Conservation (phyloP, 2,329 filamentous ascomycete genomes). For the Mycosphaerella sp. region DNA sequence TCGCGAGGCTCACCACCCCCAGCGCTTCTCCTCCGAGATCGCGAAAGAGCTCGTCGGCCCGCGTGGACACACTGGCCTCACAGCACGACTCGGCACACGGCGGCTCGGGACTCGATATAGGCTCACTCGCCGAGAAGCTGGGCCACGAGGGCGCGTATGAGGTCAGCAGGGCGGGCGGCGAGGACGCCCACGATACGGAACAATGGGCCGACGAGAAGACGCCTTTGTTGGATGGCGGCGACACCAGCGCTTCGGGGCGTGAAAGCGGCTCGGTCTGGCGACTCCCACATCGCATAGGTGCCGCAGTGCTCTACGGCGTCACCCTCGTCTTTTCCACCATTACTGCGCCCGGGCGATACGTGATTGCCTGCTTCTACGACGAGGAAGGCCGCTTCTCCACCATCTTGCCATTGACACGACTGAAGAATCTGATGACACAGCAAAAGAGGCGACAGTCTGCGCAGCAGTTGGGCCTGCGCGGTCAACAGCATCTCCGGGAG, state of each 20-base stretch:
- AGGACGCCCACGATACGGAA: conserved; percentile 17
- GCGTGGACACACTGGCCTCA: conserved; percentile 15
- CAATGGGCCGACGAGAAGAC: conserved; percentile 56
- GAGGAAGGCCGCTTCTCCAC: conserved; percentile 72
- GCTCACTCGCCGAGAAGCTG: conserved; percentile 26
- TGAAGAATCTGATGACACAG: conserved; percentile 46
- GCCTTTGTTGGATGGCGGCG: conserved; percentile 50
- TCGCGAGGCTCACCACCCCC: conserved; percentile 65
- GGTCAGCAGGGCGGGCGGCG: conserved; percentile 15
- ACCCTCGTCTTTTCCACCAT: conserved; percentile 73
- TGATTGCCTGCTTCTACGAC: conserved; percentile 77
- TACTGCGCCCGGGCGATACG: conserved; percentile 70
- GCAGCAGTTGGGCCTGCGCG: conserved; percentile 29
- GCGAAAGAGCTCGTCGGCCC: conserved; percentile 34
- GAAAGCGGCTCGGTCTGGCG: conserved; percentile 18
- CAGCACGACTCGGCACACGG: conserved; percentile 9
- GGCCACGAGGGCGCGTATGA: conserved; percentile 15
- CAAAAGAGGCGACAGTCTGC: conserved; percentile 30
- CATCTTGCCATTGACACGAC: conserved; percentile 62
- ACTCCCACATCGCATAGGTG: conserved; percentile 54
- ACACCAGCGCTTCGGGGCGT: conserved; percentile 7
- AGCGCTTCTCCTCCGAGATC: conserved; percentile 46
- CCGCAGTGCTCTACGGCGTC: conserved; percentile 66
- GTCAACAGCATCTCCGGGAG: conserved; percentile 31
- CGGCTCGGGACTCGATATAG: conserved; percentile 16